These are phyloP conservation scores for Colletotrichum liriopes DNA, from an alignment of 2,329 filamentous ascomycete genomes.

Conservation along the genomic window DNA sequence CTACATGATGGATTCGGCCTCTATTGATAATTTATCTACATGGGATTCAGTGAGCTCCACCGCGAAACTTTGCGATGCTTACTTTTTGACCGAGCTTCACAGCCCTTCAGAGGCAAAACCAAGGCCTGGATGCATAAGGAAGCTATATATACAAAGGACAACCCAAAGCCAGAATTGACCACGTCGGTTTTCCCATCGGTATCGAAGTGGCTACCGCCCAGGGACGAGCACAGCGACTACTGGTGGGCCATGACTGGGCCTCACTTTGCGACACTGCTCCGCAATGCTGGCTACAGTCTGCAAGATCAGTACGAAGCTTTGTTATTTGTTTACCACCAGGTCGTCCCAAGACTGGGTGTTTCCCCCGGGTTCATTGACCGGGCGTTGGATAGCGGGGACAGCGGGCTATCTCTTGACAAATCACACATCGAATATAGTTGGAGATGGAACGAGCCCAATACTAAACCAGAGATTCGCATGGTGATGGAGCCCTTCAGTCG, in stretches of 20 bases:
- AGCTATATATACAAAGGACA: not conserved
- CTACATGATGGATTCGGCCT: too few species aligned
- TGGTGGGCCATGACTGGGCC: constrained; percentile 29
- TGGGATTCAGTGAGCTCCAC: too few species aligned
- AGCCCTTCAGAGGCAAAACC: constrained; percentile 12
- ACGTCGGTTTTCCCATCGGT: not conserved
- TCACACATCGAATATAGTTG: constrained; percentile 32
- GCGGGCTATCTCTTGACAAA: constrained; percentile 19
- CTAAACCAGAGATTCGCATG: constrained; percentile 19
- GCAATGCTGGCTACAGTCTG: constrained; percentile 13
- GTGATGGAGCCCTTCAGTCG: constrained; percentile 29
- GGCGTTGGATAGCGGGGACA: not conserved
- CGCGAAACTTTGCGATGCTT: too few species aligned
- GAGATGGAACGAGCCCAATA: constrained; percentile 15
- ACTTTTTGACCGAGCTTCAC: too few species aligned
- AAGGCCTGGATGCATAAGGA: not conserved
- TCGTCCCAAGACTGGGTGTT: not conserved
- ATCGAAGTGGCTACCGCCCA: constrained; percentile 14
- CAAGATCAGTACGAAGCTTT: constrained; percentile 14
- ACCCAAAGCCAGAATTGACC: not conserved
- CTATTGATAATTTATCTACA: too few species aligned
- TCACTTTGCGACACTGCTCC: constrained; percentile 11
- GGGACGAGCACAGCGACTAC: constrained; percentile 30
- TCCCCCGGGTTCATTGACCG: not conserved
- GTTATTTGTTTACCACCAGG: constrained; percentile 11